A percentile compares a stretch with the other conserved stretches of the same genome.
phyloP scores from a whole-genome alignment of 2,329 filamentous ascomycete genomes.

The Penicillium sp. region DNA sequence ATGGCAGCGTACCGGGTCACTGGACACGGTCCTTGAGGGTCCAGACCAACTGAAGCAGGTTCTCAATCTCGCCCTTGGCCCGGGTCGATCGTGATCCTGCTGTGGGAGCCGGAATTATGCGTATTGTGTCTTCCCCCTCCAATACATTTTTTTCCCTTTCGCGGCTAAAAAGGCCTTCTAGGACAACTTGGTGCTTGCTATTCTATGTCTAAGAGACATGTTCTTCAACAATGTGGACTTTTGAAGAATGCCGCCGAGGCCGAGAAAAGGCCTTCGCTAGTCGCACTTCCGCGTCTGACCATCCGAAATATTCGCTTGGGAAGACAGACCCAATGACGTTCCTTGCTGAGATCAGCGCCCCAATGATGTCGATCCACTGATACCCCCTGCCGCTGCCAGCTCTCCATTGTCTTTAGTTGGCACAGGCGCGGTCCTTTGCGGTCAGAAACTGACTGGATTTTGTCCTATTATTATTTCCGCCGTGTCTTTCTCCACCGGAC shows the following conservation, averaged over 20 bases:
- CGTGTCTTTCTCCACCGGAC: slow-evolving; percentile 2
- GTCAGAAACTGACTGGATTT: slow-evolving; percentile 3
- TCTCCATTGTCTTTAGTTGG: neutral
- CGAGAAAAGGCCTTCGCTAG: neutral
- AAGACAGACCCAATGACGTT: slow-evolving; percentile 11
- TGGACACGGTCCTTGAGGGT: slow-evolving; percentile 19
- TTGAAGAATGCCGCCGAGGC: neutral
- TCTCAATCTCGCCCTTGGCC: slow-evolving; percentile 3
- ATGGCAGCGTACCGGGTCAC: neutral
- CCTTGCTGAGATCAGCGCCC: slow-evolving; percentile 16
- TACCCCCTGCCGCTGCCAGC: slow-evolving; percentile 11
- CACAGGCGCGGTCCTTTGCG: neutral
- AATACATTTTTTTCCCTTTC: neutral
- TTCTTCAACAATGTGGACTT: neutral
- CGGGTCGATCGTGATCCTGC: slow-evolving; percentile 10
- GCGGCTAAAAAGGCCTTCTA: slow-evolving; percentile 1
- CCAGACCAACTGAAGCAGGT: slow-evolving; percentile 17
- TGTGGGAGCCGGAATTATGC: slow-evolving; percentile 3
- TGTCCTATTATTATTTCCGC: neutral
- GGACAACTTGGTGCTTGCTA: neutral
- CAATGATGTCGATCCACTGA: slow-evolving; percentile 21
- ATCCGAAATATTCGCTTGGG: neutral
- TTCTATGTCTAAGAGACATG: neutral
- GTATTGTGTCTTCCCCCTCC: neutral
- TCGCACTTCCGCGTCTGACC: slow-evolving; percentile 11